Base-by-base conservation (phyloP, 192 early-diverging fungal genomes). In the Podila clonocystis region DNA sequence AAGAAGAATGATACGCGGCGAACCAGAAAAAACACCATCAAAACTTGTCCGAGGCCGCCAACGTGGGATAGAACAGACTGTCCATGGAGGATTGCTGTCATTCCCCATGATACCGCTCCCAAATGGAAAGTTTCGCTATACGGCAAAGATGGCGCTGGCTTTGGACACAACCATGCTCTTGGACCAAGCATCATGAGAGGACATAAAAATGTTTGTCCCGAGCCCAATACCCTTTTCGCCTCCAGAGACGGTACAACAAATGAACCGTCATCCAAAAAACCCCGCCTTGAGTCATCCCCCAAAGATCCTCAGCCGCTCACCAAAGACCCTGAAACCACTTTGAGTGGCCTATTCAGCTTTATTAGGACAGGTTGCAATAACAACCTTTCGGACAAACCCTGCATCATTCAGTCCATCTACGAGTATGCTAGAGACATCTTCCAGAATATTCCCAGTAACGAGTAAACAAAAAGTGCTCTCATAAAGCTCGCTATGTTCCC, bases 21-120 rank as follows among this genome's bases (percentile, higher is more conserved):
- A 31, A 31, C 31, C 31, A 31, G 31, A 31, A 31, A 31, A 31
- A 31, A 31, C 31, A 31, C 31, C 5, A 5, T 31, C 31, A 58
- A 19, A 22, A 58, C 22, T n/a, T 11, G n/a, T 58, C 57, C 20
- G 19, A 22, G 57, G n/a, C 3, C 57, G 22, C 57, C 57, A 58
- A 58, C 57, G 11, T 58, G 22, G 57, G 19, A 22, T 22, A 58
- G 57, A 58, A 58, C 57, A 58, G 57, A 22, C 57, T 58, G 57
- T 58, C 57, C 57, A 24, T 58, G 57, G 57, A 58, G 57, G 57
- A 58, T 58, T 22, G 13, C n/a, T 58, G 57, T 58, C 57, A 58
- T 58, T 58, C 57, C 22, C 57, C 57, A 31, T 8, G n/a, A 58
- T 15, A 58, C 11, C 0, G 57, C 57, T 58, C 57, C 57, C n/a